phyloP scores from a whole-genome alignment of 140 eudicot genomes.

The Oenanthe javanica region DNA sequence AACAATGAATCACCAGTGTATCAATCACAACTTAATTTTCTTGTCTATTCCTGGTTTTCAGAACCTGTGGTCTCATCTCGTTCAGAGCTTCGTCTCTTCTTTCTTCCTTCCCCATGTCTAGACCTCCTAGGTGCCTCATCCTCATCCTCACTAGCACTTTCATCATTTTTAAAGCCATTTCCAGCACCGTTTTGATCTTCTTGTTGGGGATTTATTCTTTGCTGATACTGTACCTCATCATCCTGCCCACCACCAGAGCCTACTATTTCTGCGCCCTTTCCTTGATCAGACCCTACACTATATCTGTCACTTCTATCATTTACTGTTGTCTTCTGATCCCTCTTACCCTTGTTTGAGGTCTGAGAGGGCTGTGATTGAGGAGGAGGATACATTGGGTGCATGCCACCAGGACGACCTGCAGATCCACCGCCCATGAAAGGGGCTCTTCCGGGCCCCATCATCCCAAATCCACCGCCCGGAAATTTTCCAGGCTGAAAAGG shows the following conservation, averaged over 20 bases:
- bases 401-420: conserved; percentile 48
- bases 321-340: conserved; percentile 42
- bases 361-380: conserved; percentile 43
- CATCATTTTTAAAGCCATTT: conserved; percentile 45
- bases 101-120: conserved; percentile 75
- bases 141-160: conserved; percentile 92
- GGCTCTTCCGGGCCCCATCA: conserved; percentile 78
- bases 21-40: background rate
- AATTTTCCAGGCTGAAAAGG: conserved; percentile 55
- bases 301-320: conserved; percentile 33
- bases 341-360: conserved; percentile 38
- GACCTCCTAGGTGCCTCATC: conserved; percentile 96
- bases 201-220: conserved; percentile 21
- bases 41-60: conserved; percentile 20
- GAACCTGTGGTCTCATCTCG: conserved; percentile 30
- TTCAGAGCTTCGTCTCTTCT: conserved; percentile 53
- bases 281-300: conserved; percentile 44
- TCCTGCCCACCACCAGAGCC: conserved; percentile 28
- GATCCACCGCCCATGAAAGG: conserved; percentile 49
- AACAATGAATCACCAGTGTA: background rate
- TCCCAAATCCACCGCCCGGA: conserved; percentile 71
- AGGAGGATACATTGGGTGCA: conserved; percentile 43
- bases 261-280: conserved; percentile 35
- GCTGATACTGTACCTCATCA: conserved; percentile 40
- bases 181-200: conserved; percentile 41